A percentile compares a stretch with the other conserved stretches of the same genome.
phyloP scores from a whole-genome alignment of 1,139 yeast species.

The Lodderomyces parapsilosis region DNA sequence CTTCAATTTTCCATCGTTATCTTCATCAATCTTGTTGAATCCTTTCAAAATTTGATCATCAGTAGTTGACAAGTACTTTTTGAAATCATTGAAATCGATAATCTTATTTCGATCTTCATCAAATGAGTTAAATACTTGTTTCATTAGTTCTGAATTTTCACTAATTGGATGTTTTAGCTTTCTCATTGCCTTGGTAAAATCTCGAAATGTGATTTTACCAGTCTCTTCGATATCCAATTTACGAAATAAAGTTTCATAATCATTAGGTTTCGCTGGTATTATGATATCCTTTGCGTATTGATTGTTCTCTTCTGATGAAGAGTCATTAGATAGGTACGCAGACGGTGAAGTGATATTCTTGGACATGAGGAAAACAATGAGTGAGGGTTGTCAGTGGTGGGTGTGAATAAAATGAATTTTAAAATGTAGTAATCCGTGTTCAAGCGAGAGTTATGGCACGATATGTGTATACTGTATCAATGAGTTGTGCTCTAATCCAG shows the following conservation, averaged over 20 bases:
- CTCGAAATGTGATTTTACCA: conserved; percentile 57
- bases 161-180: conserved; percentile 64
- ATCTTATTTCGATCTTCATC: conserved; percentile 56
- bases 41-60: conserved; percentile 72
- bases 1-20: conserved; percentile 72
- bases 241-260: conserved; percentile 36
- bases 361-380: neutral
- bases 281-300: conserved; percentile 5
- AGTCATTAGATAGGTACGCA: conserved; percentile 7
- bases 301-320: neutral
- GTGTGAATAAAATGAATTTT: neutral
- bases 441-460: no score
- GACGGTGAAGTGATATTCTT: conserved; percentile 10
- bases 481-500: neutral
- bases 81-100: conserved; percentile 62
- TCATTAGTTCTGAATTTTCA: conserved; percentile 60
- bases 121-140: conserved; percentile 53
- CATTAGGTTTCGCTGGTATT: conserved; percentile 19
- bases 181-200: conserved; percentile 55
- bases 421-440: no score
- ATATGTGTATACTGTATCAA: neutral
- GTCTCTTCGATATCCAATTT: conserved; percentile 51
- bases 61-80: conserved; percentile 56
- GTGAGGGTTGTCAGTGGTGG: neutral
- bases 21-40: conserved; percentile 67